Conservation (phyloP, 257 asterid species). For the Solanum infundibuliforme region DNA sequence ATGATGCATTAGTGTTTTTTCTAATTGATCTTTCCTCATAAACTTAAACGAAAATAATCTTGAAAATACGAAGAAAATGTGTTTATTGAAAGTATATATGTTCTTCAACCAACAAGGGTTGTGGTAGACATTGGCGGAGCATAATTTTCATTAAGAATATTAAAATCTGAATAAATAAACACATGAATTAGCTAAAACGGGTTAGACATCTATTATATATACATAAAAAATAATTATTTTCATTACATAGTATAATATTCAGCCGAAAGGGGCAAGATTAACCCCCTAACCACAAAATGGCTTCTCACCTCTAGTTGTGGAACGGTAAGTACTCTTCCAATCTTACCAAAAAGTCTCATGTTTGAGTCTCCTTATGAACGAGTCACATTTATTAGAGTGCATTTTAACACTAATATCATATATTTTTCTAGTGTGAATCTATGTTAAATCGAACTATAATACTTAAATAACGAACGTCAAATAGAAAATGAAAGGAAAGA, state of each 20-base stretch:
- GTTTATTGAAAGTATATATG: neutral
- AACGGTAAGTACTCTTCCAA: rapidly evolving
- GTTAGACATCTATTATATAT: too few species aligned
- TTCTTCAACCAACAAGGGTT: neutral
- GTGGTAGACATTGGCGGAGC: neutral
- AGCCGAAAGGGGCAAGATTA: neutral
- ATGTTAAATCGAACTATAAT: too few species aligned
- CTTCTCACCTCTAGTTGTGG: too few species aligned
- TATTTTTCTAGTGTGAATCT: too few species aligned
- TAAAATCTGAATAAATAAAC: too few species aligned
- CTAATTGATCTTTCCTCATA: neutral
- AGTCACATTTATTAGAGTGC: neutral
- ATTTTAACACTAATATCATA: too few species aligned
- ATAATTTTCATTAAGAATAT: neutral
- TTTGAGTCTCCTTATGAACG: neutral
- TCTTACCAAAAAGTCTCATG: neutral
- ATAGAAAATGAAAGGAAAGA: too few species aligned
- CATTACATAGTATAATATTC: too few species aligned
- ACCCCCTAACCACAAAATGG: neutral
- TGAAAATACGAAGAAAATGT: neutral
- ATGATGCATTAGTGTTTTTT: neutral
- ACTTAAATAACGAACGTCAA: too few species aligned
- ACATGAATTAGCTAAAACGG: rapidly evolving
- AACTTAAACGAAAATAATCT: neutral
- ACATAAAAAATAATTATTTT: too few species aligned